Conservation (phyloP, 805 yeast genomes). For the Candida oleophila region DNA sequence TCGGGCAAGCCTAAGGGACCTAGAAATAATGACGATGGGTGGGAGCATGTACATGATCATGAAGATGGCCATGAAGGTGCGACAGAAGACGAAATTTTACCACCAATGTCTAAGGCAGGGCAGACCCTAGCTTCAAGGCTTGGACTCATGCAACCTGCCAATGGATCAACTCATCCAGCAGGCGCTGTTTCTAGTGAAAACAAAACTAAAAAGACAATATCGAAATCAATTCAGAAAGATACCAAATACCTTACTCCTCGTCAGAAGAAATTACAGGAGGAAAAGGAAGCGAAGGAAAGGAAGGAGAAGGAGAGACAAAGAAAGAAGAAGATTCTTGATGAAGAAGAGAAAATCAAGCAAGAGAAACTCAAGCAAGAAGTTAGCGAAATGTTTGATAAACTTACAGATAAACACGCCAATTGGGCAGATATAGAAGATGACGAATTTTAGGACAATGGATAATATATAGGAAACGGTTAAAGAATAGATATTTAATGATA, state of each 20-base stretch:
- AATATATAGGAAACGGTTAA: background rate
- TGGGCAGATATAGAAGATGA: constrained; percentile 36
- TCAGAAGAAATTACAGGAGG: constrained; percentile 4
- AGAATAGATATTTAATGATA: background rate
- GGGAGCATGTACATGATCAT: constrained; percentile 1
- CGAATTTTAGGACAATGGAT: background rate
- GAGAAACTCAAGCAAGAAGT: constrained; percentile 25
- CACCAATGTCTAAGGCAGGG: constrained; percentile 32
- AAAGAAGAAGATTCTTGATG: constrained; percentile 1
- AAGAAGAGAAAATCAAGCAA: constrained; percentile 11
- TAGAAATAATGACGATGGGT: background rate
- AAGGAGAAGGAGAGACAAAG: constrained; percentile 9
- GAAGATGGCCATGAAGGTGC: constrained; percentile 1
- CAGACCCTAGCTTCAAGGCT: constrained; percentile 29
- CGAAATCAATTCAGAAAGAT: background rate
- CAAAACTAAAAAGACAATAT: background rate
- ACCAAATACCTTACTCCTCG: constrained; percentile 3
- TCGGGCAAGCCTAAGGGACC: background rate
- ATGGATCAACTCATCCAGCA: background rate
- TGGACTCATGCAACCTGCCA: constrained; percentile 10
- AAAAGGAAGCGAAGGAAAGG: constrained; percentile 7
- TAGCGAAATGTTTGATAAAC: constrained; percentile 24
- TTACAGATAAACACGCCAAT: constrained; percentile 25
- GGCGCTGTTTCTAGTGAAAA: background rate
- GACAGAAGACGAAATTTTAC: constrained; percentile 11